Evolutionary conservation across 1,284 basidiomycete genomes (phyloP).

Genomic region (Trametes sp.): DNA sequence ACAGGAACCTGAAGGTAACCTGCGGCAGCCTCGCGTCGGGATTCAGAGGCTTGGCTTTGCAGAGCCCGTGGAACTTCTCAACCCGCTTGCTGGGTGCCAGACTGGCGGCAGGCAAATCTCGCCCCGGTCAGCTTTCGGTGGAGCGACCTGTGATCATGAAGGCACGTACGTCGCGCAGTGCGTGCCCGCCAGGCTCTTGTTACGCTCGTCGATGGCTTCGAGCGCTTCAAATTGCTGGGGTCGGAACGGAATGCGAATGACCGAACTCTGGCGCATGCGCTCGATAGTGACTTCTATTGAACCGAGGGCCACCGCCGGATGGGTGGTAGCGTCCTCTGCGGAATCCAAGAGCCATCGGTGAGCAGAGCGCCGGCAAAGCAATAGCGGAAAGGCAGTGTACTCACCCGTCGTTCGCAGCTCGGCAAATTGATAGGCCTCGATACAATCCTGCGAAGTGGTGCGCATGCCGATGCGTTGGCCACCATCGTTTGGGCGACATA

Average conservation of each 20-base stretch:
- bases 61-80: not conserved
- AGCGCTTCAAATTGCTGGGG: constrained; percentile 5
- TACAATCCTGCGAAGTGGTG: not conserved
- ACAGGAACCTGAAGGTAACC: not conserved
- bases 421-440: not conserved
- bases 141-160: too few relatives aligned
- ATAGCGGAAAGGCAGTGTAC: not conserved
- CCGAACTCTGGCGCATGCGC: not conserved
- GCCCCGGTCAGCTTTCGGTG: not conserved
- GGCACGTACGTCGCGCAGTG: constrained; percentile 11
- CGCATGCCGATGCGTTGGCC: not conserved
- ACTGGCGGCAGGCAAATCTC: not conserved
- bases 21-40: not conserved
- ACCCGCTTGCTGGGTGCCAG: not conserved
- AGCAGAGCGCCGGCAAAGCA: too few relatives aligned
- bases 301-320: too few relatives aligned
- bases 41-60: not conserved
- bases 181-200: constrained; percentile 30
- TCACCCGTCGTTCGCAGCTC: constrained; percentile 12
- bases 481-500: not conserved
- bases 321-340: too few relatives aligned
- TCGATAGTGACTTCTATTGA: too few relatives aligned
- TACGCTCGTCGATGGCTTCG: constrained; percentile 29
- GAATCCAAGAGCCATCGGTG: too few relatives aligned
- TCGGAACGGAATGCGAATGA: not conserved